Conservation (phyloP, 2,329 filamentous ascomycete genomes). For the Boeremia lycopersici region DNA sequence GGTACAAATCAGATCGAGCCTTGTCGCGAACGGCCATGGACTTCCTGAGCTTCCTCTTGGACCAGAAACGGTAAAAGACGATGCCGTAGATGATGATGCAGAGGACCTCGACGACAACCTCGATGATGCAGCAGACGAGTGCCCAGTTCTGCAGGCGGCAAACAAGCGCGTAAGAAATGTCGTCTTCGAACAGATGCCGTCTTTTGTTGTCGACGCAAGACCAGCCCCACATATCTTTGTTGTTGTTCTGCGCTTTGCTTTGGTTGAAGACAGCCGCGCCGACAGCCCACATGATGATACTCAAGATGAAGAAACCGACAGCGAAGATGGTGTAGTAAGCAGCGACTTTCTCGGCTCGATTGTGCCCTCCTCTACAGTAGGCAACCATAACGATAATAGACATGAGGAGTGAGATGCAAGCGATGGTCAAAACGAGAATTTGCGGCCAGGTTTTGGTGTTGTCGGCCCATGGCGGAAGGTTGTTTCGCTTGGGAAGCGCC, state of each 20-base stretch:
- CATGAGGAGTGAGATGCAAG: slow-evolving; percentile 79
- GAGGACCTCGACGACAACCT: slow-evolving; percentile 89
- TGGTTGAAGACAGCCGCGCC: slow-evolving; percentile 85
- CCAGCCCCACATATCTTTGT: slow-evolving; percentile 98
- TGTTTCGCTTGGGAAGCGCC: slow-evolving; percentile 73
- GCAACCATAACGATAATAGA: slow-evolving; percentile 81
- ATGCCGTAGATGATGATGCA: slow-evolving; percentile 91
- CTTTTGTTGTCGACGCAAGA: slow-evolving; percentile 90
- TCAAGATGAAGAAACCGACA: slow-evolving; percentile 91
- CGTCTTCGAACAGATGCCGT: slow-evolving; percentile 74
- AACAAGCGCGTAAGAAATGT: slow-evolving; percentile 86
- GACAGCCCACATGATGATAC: slow-evolving; percentile 88
- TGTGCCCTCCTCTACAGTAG: slow-evolving; percentile 88
- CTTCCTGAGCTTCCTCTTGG: slow-evolving; percentile 92
- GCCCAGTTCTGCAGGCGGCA: slow-evolving; percentile 97
- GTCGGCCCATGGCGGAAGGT: slow-evolving; percentile 81
- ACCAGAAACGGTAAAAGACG: slow-evolving; percentile 97
- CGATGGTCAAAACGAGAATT: slow-evolving; percentile 77
- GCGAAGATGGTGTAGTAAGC: slow-evolving; percentile 97
- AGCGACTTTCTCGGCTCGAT: slow-evolving; percentile 86
- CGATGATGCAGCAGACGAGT: slow-evolving; percentile 95
- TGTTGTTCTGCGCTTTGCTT: slow-evolving; percentile 71
- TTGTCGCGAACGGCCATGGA: slow-evolving; percentile 96
- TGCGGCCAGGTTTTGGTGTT: slow-evolving; percentile 88
- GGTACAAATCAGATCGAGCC: slow-evolving; percentile 92